phyloP scores from a whole-genome alignment of 306 rosid species.

The Crataegus laevigata region DNA sequence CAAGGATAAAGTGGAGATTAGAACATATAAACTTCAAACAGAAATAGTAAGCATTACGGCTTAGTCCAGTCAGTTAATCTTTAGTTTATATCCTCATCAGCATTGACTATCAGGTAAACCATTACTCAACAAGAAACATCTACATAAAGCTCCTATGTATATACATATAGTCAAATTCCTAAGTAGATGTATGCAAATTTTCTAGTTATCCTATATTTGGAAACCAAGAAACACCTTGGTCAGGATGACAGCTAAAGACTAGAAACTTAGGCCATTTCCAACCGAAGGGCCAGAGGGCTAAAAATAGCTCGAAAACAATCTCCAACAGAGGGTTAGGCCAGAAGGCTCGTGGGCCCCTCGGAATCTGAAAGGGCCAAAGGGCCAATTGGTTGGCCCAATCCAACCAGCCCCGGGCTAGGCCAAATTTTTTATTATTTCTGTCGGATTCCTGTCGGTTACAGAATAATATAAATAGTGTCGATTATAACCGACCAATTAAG shows the following conservation, averaged over 20 bases:
- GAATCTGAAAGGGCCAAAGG: too few species aligned
- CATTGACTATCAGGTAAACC: neutral
- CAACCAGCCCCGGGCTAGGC: too few species aligned
- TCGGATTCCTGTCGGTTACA: too few species aligned
- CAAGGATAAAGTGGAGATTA: neutral
- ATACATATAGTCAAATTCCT: neutral
- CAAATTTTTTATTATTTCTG: too few species aligned
- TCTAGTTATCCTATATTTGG: neutral
- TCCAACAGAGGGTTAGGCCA: too few species aligned
- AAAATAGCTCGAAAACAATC: too few species aligned
- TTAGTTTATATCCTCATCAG: neutral
- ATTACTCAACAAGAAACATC: neutral
- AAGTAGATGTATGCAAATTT: neutral
- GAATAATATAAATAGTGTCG: too few species aligned
- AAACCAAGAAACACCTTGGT: neutral
- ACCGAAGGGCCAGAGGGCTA: too few species aligned
- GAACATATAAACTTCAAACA: neutral
- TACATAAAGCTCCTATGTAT: neutral
- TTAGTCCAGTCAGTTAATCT: neutral
- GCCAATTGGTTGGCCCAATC: too few species aligned
- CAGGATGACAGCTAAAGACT: neutral
- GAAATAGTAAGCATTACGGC: neutral
- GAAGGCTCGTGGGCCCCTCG: too few species aligned
- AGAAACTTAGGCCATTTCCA: too few species aligned
- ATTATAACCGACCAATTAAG: too few species aligned